Conservation (phyloP, 257 asterid genomes). For the Vinca minor region DNA sequence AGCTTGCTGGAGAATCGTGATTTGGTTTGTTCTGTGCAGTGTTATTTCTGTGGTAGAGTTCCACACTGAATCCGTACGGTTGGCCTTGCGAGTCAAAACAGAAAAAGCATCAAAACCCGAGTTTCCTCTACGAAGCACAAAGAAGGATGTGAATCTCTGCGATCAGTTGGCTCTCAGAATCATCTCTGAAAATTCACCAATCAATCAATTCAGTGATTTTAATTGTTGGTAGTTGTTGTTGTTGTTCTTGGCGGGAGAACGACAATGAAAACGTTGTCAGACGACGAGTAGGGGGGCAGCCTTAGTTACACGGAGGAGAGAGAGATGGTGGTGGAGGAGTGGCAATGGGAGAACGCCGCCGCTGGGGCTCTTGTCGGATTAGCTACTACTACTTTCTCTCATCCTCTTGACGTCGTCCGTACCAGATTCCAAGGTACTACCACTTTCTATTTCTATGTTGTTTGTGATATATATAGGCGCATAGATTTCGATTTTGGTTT, state of each 20-base stretch:
- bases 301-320: slow-evolving; percentile 4
- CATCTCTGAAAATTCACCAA: neutral
- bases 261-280: neutral
- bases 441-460: neutral
- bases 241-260: too few species aligned
- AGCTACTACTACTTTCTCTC: slow-evolving; percentile 73
- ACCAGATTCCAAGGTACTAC: slow-evolving; percentile 82
- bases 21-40: slow-evolving; percentile 17
- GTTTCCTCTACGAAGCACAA: too few species aligned
- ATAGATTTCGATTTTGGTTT: neutral
- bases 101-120: slow-evolving; percentile 11
- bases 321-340: slow-evolving; percentile 42
- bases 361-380: slow-evolving; percentile 91
- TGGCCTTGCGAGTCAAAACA: too few species aligned
- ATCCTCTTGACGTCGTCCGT: slow-evolving; percentile 93
- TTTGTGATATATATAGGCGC: too few species aligned
- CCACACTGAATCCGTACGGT: too few species aligned
- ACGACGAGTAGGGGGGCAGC: neutral
- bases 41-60: slow-evolving; percentile 5
- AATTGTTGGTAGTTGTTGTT: neutral
- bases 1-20: slow-evolving; percentile 13
- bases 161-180: neutral
- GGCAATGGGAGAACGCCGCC: slow-evolving; percentile 97
- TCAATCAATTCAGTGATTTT: neutral
- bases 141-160: neutral